Conservation (phyloP, 768 basidiomycete species). For the Lactarius akahatsu region DNA sequence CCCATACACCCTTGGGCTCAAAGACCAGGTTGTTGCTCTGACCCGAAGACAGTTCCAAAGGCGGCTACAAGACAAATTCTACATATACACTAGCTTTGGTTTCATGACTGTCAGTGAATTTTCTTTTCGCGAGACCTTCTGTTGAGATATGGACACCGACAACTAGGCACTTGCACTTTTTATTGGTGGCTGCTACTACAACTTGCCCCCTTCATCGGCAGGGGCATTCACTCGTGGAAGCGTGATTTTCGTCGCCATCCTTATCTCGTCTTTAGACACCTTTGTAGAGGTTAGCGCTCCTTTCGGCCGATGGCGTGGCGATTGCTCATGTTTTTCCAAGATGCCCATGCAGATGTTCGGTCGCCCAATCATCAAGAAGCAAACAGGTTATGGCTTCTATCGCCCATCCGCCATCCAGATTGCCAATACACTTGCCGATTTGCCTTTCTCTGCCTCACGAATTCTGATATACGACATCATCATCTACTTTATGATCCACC, state of each 20-base stretch:
- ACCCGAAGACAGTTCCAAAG: constrained; percentile 72
- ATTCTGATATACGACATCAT: constrained; percentile 63
- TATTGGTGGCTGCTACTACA: constrained; percentile 72
- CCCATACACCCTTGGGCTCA: constrained; percentile 82
- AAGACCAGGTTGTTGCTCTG: constrained; percentile 70
- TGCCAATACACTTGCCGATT: constrained; percentile 65
- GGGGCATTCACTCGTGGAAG: constrained; percentile 89
- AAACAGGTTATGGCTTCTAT: constrained; percentile 65
- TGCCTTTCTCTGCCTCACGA: constrained; percentile 65
- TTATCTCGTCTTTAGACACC: constrained; percentile 68
- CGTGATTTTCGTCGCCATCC: constrained; percentile 69
- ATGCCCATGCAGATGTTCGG: constrained; percentile 81
- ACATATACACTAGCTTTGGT: constrained; percentile 66
- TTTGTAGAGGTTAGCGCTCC: constrained; percentile 56
- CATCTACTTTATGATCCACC: constrained; percentile 65
- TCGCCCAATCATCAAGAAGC: constrained; percentile 71
- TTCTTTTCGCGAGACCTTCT: constrained; percentile 39
- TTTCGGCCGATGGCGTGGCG: background rate
- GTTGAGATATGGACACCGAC: background rate
- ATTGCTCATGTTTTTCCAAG: constrained; percentile 43
- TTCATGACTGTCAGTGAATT: constrained; percentile 55
- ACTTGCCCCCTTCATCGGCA: constrained; percentile 67
- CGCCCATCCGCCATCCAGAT: constrained; percentile 63
- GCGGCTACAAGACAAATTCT: constrained; percentile 74
- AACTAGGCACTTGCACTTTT: constrained; percentile 49